phyloP scores from a whole-genome alignment of 169 alveolate genomes.

The Amoebophrya sp. region DNA sequence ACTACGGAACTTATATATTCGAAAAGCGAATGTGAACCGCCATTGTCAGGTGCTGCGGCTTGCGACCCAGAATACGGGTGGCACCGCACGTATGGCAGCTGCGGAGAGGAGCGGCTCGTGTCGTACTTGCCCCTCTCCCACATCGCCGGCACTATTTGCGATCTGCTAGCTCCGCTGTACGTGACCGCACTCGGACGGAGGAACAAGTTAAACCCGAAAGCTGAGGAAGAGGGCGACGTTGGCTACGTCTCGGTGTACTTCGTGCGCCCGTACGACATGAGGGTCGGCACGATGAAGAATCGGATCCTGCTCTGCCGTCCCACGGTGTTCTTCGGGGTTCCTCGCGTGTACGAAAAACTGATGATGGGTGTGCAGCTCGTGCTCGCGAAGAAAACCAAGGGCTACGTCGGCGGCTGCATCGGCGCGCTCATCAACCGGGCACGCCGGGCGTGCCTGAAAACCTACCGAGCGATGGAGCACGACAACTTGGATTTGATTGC shows the following conservation, averaged over 20 bases:
- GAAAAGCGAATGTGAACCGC: too few relatives aligned
- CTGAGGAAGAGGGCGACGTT: too few relatives aligned
- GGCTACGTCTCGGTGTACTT: neutral
- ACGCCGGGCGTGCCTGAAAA: too few relatives aligned
- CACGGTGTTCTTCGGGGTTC: neutral
- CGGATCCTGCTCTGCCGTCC: neutral
- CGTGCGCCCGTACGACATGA: constrained; percentile 16
- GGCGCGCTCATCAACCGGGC: too few relatives aligned
- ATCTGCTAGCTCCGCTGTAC: neutral
- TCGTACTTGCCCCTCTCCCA: neutral
- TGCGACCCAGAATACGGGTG: neutral
- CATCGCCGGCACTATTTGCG: neutral
- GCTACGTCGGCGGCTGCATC: too few relatives aligned
- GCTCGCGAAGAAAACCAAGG: neutral
- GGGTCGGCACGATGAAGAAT: neutral
- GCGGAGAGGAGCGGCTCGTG: neutral
- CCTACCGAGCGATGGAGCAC: too few relatives aligned
- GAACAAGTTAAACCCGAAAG: neutral
- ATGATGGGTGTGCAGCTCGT: neutral
- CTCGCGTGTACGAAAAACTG: neutral
- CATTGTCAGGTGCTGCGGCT: too few relatives aligned
- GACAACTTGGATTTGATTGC: too few relatives aligned
- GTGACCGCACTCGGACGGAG: neutral
- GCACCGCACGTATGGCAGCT: neutral
- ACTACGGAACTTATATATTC: too few relatives aligned